These are phyloP conservation scores for Claviceps paspali DNA, from an alignment of 2,329 filamentous ascomycete genomes.

Conservation along the genomic window DNA sequence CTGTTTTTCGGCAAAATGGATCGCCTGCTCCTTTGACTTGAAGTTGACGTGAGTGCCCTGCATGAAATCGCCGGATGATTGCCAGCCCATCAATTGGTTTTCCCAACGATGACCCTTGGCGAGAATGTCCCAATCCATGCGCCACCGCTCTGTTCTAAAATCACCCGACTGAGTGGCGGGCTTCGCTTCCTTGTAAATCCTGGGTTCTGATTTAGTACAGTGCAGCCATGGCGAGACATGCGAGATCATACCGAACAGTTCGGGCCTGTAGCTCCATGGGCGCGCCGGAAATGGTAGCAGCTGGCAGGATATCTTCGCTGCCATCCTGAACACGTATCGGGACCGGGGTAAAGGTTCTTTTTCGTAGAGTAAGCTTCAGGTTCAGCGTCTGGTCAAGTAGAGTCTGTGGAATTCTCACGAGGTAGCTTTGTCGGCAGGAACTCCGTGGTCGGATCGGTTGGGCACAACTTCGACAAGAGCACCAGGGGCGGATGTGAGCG, in stretches of 20 bases:
- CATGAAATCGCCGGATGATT: constrained; percentile 88
- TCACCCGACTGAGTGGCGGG: constrained; percentile 91
- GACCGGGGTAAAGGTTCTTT: constrained; percentile 80
- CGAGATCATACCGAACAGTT: constrained; percentile 62
- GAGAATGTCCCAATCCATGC: constrained; percentile 96
- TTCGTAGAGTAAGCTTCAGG: background rate
- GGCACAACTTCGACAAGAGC: constrained; percentile 21
- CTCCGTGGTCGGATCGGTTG: constrained; percentile 70
- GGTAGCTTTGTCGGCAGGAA: constrained; percentile 71
- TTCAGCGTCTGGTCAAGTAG: background rate
- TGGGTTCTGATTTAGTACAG: constrained; percentile 20
- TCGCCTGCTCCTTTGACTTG: constrained; percentile 85
- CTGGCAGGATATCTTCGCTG: constrained; percentile 67
- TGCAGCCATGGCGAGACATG: background rate
- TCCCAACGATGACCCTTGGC: constrained; percentile 93
- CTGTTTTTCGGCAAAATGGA: constrained; percentile 93
- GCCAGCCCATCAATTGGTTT: constrained; percentile 97
- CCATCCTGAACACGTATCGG: constrained; percentile 83
- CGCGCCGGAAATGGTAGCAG: constrained; percentile 78
- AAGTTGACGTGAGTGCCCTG: constrained; percentile 87
- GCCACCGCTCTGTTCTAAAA: constrained; percentile 75
- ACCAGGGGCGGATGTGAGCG: constrained; percentile 26
- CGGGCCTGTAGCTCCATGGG: constrained; percentile 87
- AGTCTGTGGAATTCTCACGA: constrained; percentile 42
- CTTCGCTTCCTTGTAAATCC: constrained; percentile 85